Percentiles rank a stretch among this genome's conserved stretches.
phyloP scores from a whole-genome alignment of 2,329 filamentous ascomycete species.

The Venturia oleaginea region DNA sequence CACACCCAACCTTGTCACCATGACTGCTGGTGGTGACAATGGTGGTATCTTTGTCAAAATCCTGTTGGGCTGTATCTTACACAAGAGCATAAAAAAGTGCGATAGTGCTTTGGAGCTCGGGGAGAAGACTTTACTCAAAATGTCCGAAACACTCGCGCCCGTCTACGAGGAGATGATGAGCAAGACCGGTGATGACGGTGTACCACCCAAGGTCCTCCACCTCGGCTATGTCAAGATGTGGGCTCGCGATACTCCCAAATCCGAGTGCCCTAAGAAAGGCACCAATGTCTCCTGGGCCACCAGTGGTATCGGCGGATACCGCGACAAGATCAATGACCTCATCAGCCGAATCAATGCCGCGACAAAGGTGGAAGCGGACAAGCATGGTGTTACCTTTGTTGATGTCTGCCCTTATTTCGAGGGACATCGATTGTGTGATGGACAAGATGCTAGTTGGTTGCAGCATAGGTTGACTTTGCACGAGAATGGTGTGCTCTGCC shows the following conservation, averaged over 20 bases:
- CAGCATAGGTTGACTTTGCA: not conserved
- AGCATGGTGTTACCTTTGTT: constrained; percentile 3
- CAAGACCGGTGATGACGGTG: not conserved
- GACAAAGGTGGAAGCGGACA: not conserved
- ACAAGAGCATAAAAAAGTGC: not conserved
- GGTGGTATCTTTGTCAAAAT: constrained; percentile 4
- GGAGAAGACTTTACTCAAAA: not conserved
- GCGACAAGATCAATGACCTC: constrained; percentile 6
- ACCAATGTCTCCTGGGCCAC: not conserved
- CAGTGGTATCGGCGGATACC: constrained; percentile 2
- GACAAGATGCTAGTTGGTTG: constrained; percentile 4
- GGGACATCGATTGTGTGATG: constrained; percentile 9
- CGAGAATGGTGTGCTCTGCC: constrained; percentile 6
- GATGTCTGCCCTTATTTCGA: constrained; percentile 1
- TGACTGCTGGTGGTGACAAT: constrained; percentile 7
- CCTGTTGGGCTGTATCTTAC: not conserved
- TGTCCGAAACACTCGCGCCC: not conserved
- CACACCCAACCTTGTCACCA: constrained; percentile 2
- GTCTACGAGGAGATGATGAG: constrained; percentile 2
- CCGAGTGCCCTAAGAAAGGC: constrained; percentile 3
- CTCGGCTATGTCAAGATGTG: constrained; percentile 3
- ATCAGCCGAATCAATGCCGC: not conserved
- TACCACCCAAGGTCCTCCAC: not conserved
- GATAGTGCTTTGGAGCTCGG: not conserved
- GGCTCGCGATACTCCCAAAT: not conserved